Evolutionary conservation across 495 filamentous ascomycete species (phyloP), one percentile per base, ranked within the genome.

Genomic region (Pseudevernia furfuracea): DNA sequence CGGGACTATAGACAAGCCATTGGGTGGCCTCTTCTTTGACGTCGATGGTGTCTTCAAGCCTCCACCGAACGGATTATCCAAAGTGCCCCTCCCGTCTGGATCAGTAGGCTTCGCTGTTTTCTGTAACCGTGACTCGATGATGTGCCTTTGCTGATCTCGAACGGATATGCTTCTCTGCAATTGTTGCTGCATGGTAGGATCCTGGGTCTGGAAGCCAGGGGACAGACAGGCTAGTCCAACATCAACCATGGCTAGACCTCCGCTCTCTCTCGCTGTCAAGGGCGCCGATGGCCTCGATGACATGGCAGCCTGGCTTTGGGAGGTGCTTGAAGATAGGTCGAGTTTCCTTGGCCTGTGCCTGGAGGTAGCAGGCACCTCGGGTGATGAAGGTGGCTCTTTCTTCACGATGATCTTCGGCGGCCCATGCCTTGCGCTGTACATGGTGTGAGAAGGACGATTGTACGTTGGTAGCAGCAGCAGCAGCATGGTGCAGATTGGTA

Each of bases 181-280:
- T 71, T 97, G 93, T 74, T 97, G 91, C 68, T 92, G 85, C 91
- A 96, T 96, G 17, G 87, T 81, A n/a, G 94, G 94, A 75, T 98
- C 93, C 67, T 97, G 87, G 2, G 94, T 97, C 58, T 92, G 86
- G 72, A 98, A 97, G 34, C 94, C 94, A 0, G 94, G 94, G 19
- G 93, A 97, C 59, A 98, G 79, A 70, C 94, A 98, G 30, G 93
- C 92, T 63, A 97, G 82, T 52, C 94, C 94, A 19, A 98, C 90
- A 72, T 96, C 88, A 70, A 96, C 92, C 76, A 97, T 93, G 25
- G 76, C 87, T 21, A 93, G 76, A 14, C 87, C 87, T 61, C 82
- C 77, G 66, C 76, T 82, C 66, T 93, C 90, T 58, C 87, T 85
- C 37, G 87, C 86, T 9, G 90, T 94, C 76, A 96, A 80, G 34